phyloP scores from a whole-genome alignment of 768 basidiomycete genomes.

The Rickenella mellea region DNA sequence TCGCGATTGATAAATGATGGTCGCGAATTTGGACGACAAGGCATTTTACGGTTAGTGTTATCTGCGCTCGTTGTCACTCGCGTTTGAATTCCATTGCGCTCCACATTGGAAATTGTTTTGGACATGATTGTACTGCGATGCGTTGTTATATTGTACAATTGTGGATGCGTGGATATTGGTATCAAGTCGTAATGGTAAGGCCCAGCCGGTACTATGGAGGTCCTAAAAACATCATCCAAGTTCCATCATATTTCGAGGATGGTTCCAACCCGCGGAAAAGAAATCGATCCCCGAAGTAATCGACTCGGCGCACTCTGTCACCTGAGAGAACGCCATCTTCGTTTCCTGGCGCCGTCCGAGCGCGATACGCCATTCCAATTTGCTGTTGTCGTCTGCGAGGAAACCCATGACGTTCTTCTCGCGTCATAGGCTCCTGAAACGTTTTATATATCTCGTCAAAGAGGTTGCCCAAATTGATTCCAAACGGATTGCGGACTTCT shows the following conservation, averaged over 20 bases:
- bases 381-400: slow-evolving; percentile 8
- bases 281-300: slow-evolving; percentile 38
- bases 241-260: slow-evolving; percentile 34
- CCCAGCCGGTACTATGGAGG: no score
- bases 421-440: slow-evolving; percentile 23
- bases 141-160: no score
- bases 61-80: no score
- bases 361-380: slow-evolving; percentile 7
- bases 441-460: slow-evolving; percentile 35
- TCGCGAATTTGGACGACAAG: no score
- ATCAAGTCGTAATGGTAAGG: no score
- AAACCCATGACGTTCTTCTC: slow-evolving; percentile 17
- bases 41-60: no score
- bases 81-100: no score
- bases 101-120: no score
- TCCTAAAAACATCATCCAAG: slow-evolving; percentile 21
- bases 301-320: slow-evolving; percentile 27
- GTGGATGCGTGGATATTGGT: no score
- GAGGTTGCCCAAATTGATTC: slow-evolving; percentile 43
- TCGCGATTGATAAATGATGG: no score
- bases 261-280: slow-evolving; percentile 48
- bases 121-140: no score
- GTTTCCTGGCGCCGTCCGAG: slow-evolving; percentile 18
- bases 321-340: slow-evolving; percentile 6
- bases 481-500: slow-evolving; percentile 33